Evolutionary conservation across 140 eudicot species (phyloP), one percentile per base, ranked within the genome.

Genomic region (Anethum foeniculum): DNA sequence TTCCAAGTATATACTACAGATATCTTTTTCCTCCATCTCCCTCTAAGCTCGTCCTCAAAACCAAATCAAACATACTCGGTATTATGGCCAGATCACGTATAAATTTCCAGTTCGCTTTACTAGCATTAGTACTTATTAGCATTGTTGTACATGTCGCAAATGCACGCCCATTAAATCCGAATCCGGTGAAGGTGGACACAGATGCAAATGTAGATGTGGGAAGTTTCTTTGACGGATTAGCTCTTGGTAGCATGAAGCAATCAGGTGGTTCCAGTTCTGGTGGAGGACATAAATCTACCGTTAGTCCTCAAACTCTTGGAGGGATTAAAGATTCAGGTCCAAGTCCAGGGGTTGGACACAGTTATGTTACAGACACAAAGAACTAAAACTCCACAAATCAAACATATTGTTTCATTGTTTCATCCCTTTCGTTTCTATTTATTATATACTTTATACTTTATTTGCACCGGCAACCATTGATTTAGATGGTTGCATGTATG

Each of bases 341-440:
- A 8, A 83, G 85, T 28, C 85, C 85, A 14, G 85, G 85, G 11
- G 79, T n/a, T 14, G 85, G 85, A 19, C 81, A 82, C 60, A 76
- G 72, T 12, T 27, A 21, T 68, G 67, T 47, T 68, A 80, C 82
- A 6, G 82, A 43, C 67, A 80, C 65, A 27, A 65, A 80, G 21
- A 18, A 80, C 13, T 80, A 41, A 23, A 30, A 18, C 23, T 74
- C 34, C 10, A 16, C 15, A 0, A 13, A 16, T 25, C 18, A 25
- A 27, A 23, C 25, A 0, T 36, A 38, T 7, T 41, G 39, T 41
- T 73, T 73, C 54, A 72, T 72, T 72, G 28, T 34, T 38, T 72
- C 46, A 21, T 72, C 27, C 1, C 77, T 69, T 68, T 32, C 74
- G 10, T 68, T 13, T 36, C 28, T 41, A n/a, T 23, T 72, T 41